phyloP scores from a whole-genome alignment of 2,329 filamentous ascomycete genomes.

The Cylindrodendrum hubeiense region DNA sequence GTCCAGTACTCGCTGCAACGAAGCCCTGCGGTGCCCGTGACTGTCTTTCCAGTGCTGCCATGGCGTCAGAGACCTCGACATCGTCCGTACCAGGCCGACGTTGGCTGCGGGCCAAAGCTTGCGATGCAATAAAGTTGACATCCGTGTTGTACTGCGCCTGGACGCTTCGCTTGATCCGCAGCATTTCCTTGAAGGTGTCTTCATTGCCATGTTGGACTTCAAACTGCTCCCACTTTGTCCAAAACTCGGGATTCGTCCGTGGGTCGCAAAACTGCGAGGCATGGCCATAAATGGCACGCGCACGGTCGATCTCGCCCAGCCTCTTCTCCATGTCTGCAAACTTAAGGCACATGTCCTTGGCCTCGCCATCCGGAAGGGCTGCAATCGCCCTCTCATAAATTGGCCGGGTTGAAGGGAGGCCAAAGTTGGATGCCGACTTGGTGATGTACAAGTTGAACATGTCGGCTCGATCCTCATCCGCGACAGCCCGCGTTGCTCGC shows the following conservation, averaged over 20 bases:
- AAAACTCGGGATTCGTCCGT: conserved; percentile 88
- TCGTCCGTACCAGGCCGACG: conserved; percentile 62
- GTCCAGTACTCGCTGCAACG: conserved; percentile 84
- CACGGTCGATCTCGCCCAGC: conserved; percentile 93
- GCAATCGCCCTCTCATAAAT: conserved; percentile 98
- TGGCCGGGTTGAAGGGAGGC: conserved; percentile 90
- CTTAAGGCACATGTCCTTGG: conserved; percentile 98
- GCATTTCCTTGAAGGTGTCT: conserved; percentile 99
- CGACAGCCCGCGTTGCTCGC: conserved; percentile 92
- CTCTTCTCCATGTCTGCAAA: conserved; percentile 97
- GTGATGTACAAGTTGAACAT: conserved; percentile 99
- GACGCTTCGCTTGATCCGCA: conserved; percentile 96
- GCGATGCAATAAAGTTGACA: conserved; percentile 97
- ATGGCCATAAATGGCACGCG: conserved; percentile 95
- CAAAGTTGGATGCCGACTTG: conserved; percentile 98
- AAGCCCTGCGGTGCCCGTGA: conserved; percentile 91
- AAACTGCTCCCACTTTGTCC: conserved; percentile 97
- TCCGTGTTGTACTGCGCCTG: conserved; percentile 99
- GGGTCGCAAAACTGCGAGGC: conserved; percentile 98
- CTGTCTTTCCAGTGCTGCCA: conserved; percentile 89
- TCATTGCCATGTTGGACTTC: conserved; percentile 99
- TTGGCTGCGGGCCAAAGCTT: conserved; percentile 90
- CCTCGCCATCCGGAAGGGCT: conserved; percentile 91
- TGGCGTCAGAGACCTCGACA: conserved; percentile 77
- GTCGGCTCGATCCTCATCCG: conserved; percentile 92